phyloP scores from a whole-genome alignment of 345 rosid genomes.

The Nasturtium officinale region DNA sequence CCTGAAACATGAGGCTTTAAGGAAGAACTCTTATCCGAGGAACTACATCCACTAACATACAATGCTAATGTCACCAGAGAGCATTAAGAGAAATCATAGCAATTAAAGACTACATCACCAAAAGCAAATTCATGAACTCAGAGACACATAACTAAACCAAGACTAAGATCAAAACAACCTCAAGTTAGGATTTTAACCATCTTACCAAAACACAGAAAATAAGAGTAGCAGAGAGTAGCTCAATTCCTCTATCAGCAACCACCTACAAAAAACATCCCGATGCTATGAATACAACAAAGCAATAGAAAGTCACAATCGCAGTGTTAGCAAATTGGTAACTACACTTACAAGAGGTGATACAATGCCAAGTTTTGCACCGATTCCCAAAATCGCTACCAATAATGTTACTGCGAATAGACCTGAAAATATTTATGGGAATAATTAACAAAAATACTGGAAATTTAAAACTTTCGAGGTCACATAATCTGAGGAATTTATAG shows the following conservation, averaged over 20 bases:
- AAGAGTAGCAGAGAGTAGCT: slow-evolving; percentile 78
- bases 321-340: not conserved
- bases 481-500: not conserved
- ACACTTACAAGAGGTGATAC: slow-evolving; percentile 61
- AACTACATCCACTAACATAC: slow-evolving; percentile 66
- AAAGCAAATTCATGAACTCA: not conserved
- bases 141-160: not conserved
- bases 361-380: slow-evolving; percentile 57
- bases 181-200: slow-evolving; percentile 10
- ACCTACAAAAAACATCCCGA: slow-evolving; percentile 49
- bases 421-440: slow-evolving; percentile 8
- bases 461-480: not conserved
- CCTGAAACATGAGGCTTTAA: slow-evolving; percentile 74
- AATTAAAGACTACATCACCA: not conserved
- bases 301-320: not conserved
- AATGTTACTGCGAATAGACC: slow-evolving; percentile 63
- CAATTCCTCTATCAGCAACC: slow-evolving; percentile 79
- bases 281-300: slow-evolving; percentile 4
- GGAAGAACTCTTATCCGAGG: slow-evolving; percentile 63
- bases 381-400: slow-evolving; percentile 61
- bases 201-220: slow-evolving; percentile 75
- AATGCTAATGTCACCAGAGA: slow-evolving; percentile 62
- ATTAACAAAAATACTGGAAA: not conserved
- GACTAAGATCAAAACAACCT: not conserved
- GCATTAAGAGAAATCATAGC: slow-evolving; percentile 16